Conservation (phyloP, 257 asterid species). For the Misopates orontium region DNA sequence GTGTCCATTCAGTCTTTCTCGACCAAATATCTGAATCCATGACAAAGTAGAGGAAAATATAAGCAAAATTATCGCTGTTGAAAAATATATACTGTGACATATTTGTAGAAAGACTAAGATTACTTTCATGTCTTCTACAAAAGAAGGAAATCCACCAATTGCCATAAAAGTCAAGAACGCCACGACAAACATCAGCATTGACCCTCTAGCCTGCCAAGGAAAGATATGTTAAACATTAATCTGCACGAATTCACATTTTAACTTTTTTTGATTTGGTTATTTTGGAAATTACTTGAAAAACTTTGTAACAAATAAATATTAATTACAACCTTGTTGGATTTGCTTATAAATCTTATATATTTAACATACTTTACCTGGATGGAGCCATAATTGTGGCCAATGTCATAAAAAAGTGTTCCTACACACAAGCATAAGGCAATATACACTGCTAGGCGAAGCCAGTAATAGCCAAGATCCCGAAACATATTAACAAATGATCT, state of each 20-base stretch:
- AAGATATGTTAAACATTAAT: not conserved
- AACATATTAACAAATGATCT: constrained; percentile 63
- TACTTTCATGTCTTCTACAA: constrained; percentile 69
- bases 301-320: not conserved
- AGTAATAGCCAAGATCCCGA: constrained; percentile 63
- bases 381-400: constrained; percentile 50
- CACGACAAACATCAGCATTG: constrained; percentile 58
- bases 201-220: constrained; percentile 49
- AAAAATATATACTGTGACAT: not conserved
- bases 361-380: constrained; percentile 45
- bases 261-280: no score
- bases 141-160: constrained; percentile 72
- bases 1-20: constrained; percentile 58
- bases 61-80: not conserved
- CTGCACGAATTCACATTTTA: no score
- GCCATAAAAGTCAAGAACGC: constrained; percentile 66
- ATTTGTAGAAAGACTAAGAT: not conserved
- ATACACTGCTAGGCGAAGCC: constrained; percentile 62
- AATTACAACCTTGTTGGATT: not conserved
- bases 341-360: not conserved
- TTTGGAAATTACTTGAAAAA: not conserved
- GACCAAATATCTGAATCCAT: constrained; percentile 43
- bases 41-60: not conserved
- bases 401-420: constrained; percentile 48
- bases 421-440: constrained; percentile 47